These are phyloP conservation scores for Termitomyces sp. DNA, from an alignment of 768 basidiomycete species.

Conservation along the genomic window DNA sequence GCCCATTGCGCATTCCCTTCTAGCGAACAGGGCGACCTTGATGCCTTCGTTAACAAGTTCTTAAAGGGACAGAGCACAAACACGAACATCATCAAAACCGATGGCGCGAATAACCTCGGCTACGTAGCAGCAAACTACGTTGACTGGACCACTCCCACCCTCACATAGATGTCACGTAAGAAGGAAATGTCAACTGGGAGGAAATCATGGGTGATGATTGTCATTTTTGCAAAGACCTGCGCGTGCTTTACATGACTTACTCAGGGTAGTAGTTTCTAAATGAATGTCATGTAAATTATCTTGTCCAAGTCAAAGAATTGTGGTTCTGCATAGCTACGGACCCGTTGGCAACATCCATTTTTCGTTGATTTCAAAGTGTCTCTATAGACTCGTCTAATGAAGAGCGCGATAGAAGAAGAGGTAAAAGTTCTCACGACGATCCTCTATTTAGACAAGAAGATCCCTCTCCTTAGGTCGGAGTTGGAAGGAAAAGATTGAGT, in stretches of 20 bases:
- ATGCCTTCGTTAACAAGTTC: constrained; percentile 54
- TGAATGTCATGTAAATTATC: not conserved
- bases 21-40: constrained; percentile 36
- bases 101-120: constrained; percentile 33
- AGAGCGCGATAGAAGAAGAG: not conserved
- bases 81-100: constrained; percentile 42
- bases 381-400: not conserved
- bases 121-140: constrained; percentile 40
- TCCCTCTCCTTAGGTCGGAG: not conserved
- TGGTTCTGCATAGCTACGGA: not conserved
- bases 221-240: not conserved
- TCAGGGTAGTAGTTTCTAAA: not conserved
- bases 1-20: constrained; percentile 53
- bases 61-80: constrained; percentile 41
- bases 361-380: not conserved
- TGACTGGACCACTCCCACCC: constrained; percentile 43
- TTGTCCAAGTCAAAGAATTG: not conserved
- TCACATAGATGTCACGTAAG: constrained; percentile 12
- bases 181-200: not conserved
- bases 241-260: not conserved
- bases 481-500: not conserved
- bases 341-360: not conserved
- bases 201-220: not conserved
- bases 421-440: not conserved
- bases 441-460: not conserved